A percentile compares a stretch with the other conserved stretches of the same genome.
Conservation (phyloP, 805 yeast genomes). For the Yarrowia bubula region DNA sequence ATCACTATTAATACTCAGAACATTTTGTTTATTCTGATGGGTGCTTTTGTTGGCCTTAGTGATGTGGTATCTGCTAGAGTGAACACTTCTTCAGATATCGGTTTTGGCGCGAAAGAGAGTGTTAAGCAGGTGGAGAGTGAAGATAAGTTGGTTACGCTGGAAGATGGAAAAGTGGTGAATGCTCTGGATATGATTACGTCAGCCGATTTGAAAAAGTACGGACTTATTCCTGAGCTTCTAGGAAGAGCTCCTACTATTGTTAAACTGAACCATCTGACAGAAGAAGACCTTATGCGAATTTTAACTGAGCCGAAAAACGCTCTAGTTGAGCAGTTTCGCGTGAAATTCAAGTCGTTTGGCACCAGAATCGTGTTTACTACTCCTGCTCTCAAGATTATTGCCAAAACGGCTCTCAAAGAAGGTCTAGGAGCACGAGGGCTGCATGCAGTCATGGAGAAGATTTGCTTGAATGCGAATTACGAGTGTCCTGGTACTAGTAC, state of each 20-base stretch:
- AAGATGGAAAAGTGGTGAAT: conserved; percentile 42
- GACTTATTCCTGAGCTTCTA: conserved; percentile 58
- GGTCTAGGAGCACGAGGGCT: conserved; percentile 65
- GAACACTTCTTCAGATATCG: not conserved
- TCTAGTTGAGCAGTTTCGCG: conserved; percentile 51
- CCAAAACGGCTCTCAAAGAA: conserved; percentile 49
- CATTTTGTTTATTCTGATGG: conserved; percentile 56
- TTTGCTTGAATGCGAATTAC: conserved; percentile 52
- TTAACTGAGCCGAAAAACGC: conserved; percentile 58
- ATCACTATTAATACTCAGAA: conserved; percentile 53
- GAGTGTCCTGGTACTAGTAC: conserved; percentile 61
- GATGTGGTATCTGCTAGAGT: conserved; percentile 46
- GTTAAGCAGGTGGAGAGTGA: not conserved
- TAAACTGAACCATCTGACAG: conserved; percentile 48
- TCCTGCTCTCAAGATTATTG: conserved; percentile 49
- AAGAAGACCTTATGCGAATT: conserved; percentile 49
- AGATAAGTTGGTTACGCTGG: conserved; percentile 41
- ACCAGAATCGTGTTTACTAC: conserved; percentile 51
- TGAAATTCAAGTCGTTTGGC: conserved; percentile 53
- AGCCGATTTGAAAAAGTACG: conserved; percentile 51
- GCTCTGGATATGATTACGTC: conserved; percentile 51
- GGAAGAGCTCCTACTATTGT: conserved; percentile 60
- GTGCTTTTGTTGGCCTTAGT: conserved; percentile 62
- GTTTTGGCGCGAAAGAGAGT: conserved; percentile 28
- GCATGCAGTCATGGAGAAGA: conserved; percentile 53